Conservation (phyloP, 805 yeast genomes). For the Cyberlindnera americana region DNA sequence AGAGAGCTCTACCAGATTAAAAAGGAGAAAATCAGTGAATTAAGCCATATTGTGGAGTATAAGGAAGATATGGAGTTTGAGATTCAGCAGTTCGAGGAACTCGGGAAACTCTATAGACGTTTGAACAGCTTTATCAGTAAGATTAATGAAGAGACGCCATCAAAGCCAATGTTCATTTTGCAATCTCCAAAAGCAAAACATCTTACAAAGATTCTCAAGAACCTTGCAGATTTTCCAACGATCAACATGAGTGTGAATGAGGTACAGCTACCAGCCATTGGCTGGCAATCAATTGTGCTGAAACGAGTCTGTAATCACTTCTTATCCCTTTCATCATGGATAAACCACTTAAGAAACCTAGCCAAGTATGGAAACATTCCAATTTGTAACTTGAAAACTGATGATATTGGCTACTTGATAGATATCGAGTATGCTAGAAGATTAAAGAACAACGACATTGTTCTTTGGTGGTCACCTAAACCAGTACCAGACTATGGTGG, state of each 20-base stretch:
- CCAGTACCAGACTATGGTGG: slow-evolving; percentile 88
- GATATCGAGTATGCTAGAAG: slow-evolving; percentile 86
- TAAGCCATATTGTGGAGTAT: slow-evolving; percentile 49
- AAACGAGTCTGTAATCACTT: slow-evolving; percentile 67
- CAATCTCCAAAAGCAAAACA: slow-evolving; percentile 64
- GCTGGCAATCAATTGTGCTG: slow-evolving; percentile 73
- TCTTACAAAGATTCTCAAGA: slow-evolving; percentile 42
- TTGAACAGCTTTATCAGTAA: slow-evolving; percentile 51
- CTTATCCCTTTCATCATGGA: slow-evolving; percentile 70
- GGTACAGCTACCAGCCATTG: slow-evolving; percentile 62
- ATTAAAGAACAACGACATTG: slow-evolving; percentile 57
- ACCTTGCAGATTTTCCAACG: slow-evolving; percentile 56
- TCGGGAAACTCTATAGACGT: slow-evolving; percentile 52
- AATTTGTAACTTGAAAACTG: slow-evolving; percentile 77
- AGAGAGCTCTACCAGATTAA: slow-evolving; percentile 48
- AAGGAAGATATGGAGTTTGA: slow-evolving; percentile 52
- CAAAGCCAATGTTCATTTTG: slow-evolving; percentile 60
- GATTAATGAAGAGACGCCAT: slow-evolving; percentile 62
- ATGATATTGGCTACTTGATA: slow-evolving; percentile 71
- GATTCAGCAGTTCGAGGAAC: slow-evolving; percentile 50
- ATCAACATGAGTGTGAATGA: slow-evolving; percentile 59
- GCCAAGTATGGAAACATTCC: slow-evolving; percentile 80
- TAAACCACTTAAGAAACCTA: slow-evolving; percentile 58
- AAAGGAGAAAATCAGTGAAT: slow-evolving; percentile 39
- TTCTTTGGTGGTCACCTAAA: slow-evolving; percentile 90